Percentiles rank a stretch among this genome's conserved stretches.
These are phyloP conservation scores for Magnusiomyces tetraspermus DNA, from an alignment of 1,139 yeast species.

Conservation along the genomic window DNA sequence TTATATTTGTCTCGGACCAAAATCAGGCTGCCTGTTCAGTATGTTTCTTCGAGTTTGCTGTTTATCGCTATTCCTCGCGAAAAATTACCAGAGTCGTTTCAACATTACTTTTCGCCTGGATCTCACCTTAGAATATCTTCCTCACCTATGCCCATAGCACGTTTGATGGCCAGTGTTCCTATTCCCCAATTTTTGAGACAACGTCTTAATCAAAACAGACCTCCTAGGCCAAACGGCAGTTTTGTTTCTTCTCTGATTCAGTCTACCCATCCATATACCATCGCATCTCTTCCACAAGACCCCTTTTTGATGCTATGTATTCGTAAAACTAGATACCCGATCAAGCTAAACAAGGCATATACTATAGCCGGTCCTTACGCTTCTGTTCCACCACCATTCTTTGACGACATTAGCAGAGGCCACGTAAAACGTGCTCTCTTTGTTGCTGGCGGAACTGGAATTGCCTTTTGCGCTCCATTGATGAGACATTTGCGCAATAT, in stretches of 20 bases:
- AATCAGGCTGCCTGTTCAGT: conserved; percentile 36
- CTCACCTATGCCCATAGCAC: conserved; percentile 23
- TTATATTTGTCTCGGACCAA: conserved; percentile 30
- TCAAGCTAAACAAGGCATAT: conserved; percentile 45
- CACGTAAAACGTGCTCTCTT: conserved; percentile 45
- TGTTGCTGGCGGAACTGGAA: conserved; percentile 72
- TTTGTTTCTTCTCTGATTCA: conserved; percentile 18
- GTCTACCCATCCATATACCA: conserved; percentile 77
- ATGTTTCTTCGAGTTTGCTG: conserved; percentile 39
- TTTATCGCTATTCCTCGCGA: conserved; percentile 39
- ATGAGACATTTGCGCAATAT: conserved; percentile 64
- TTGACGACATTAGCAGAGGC: conserved; percentile 27
- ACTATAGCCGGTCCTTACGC: conserved; percentile 63
- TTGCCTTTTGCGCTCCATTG: conserved; percentile 73
- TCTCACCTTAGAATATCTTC: conserved; percentile 45
- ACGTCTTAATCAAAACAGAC: background rate
- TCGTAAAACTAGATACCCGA: conserved; percentile 57
- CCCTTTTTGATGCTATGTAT: conserved; percentile 41
- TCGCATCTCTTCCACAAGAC: conserved; percentile 58
- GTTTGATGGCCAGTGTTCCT: conserved; percentile 27
- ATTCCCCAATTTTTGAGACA: conserved; percentile 25
- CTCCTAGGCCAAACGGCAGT: background rate
- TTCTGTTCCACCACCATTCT: conserved; percentile 29
- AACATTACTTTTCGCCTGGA: conserved; percentile 36
- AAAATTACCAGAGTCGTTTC: conserved; percentile 30